Conservation (phyloP, 108 stramenopile genomes). For the Bacterosira constricta region DNA sequence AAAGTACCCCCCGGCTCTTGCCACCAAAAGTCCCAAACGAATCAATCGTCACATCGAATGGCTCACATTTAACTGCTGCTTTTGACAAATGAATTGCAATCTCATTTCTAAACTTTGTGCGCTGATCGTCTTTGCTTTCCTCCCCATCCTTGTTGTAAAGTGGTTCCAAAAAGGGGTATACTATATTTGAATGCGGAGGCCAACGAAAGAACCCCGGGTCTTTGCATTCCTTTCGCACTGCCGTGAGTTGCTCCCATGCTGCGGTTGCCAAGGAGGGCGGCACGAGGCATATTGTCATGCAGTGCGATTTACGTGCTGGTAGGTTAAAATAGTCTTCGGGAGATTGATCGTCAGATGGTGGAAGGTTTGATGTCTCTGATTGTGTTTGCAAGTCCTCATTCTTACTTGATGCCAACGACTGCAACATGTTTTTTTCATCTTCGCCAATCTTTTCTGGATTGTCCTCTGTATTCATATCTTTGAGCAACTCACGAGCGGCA, state of each 20-base stretch:
- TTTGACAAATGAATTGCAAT: slow-evolving; percentile 15
- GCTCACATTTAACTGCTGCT: slow-evolving; percentile 49
- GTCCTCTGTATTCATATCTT: slow-evolving; percentile 2
- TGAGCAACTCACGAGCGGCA: slow-evolving; percentile 28
- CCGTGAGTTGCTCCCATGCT: slow-evolving; percentile 61
- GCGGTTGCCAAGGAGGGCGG: slow-evolving; percentile 56
- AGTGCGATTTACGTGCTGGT: slow-evolving; percentile 36
- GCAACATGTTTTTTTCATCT: background rate
- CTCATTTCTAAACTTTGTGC: slow-evolving; percentile 1
- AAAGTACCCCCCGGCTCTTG: slow-evolving; percentile 70
- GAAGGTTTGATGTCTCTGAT: background rate
- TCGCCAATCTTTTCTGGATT: background rate
- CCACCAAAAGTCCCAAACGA: slow-evolving; percentile 78
- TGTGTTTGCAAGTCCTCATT: background rate
- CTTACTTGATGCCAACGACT: background rate
- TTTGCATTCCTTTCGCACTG: slow-evolving; percentile 55
- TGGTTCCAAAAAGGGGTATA: slow-evolving; percentile 79
- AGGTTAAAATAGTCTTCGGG: slow-evolving; percentile 14
- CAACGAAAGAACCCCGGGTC: slow-evolving; percentile 85
- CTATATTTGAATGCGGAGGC: slow-evolving; percentile 83
- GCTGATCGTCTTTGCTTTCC: slow-evolving; percentile 26
- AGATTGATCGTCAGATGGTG: background rate
- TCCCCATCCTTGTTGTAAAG: background rate
- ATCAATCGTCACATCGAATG: slow-evolving; percentile 64
- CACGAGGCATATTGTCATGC: slow-evolving; percentile 73